Percentiles rank a stretch among this genome's conserved stretches.
Evolutionary conservation across 2,329 filamentous ascomycete genomes (phyloP).

Genomic region (Allantophomopsis cytisporea): DNA sequence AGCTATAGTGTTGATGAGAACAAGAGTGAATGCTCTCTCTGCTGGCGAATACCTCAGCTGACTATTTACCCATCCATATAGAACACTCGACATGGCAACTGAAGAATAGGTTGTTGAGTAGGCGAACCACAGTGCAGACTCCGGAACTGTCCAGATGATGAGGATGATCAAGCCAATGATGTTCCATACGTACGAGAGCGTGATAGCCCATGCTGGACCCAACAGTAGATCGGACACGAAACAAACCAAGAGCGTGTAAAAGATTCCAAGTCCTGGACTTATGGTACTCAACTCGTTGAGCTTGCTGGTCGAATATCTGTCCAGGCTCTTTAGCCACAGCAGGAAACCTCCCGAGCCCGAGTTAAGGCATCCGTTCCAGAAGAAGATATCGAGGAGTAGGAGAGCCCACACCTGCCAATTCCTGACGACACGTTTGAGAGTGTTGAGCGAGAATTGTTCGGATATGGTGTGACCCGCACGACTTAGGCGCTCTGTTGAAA

Average conservation of each 20-base stretch:
- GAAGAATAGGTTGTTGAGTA: slow-evolving; percentile 28
- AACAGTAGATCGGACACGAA: slow-evolving; percentile 39
- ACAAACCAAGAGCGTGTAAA: slow-evolving; percentile 37
- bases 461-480: too few relatives aligned
- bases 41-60: slow-evolving; percentile 23
- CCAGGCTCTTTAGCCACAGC: slow-evolving; percentile 36
- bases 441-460: too few relatives aligned
- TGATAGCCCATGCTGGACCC: slow-evolving; percentile 40
- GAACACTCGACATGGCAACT: slow-evolving; percentile 29
- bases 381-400: slow-evolving; percentile 35
- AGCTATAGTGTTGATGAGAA: slow-evolving; percentile 27
- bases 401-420: slow-evolving; percentile 36
- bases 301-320: slow-evolving; percentile 14
- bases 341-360: slow-evolving; percentile 34
- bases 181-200: slow-evolving; percentile 32
- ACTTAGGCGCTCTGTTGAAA: slow-evolving; percentile 28
- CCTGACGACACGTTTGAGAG: slow-evolving; percentile 5
- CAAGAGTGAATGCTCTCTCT: slow-evolving; percentile 26
- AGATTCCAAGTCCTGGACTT: slow-evolving; percentile 38
- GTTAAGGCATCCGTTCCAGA: slow-evolving; percentile 38
- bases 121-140: slow-evolving; percentile 37
- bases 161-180: slow-evolving; percentile 37
- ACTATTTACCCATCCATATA: slow-evolving; percentile 33
- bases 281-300: slow-evolving; percentile 34
- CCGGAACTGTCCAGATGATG: slow-evolving; percentile 40